Percentiles rank a stretch among this genome's conserved stretches.
Evolutionary conservation across 1,284 basidiomycete genomes (phyloP).

Genomic region (Ustilago cynodontis): DNA sequence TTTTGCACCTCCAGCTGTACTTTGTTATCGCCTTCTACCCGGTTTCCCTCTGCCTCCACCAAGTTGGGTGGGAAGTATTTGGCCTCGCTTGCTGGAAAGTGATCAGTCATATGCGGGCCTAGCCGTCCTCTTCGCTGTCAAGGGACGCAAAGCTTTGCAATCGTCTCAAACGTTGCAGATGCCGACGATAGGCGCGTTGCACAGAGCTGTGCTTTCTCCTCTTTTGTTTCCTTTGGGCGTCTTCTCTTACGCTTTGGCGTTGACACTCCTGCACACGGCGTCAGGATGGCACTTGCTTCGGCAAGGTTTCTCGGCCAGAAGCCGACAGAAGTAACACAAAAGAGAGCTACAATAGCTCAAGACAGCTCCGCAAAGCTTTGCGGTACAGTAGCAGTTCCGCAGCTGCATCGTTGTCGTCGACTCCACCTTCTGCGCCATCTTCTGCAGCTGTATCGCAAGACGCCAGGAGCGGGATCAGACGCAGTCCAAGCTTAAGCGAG

Average conservation of each 20-base stretch:
- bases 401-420: slow-evolving; percentile 10
- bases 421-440: slow-evolving; percentile 7
- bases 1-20: not conserved
- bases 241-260: not conserved
- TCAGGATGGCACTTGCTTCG: not conserved
- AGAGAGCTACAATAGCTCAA: not conserved
- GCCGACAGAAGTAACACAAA: not conserved
- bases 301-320: not conserved
- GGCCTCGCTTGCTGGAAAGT: not conserved
- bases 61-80: not conserved
- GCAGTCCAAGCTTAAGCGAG: slow-evolving; percentile 21
- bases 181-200: not conserved
- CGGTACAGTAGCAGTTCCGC: too few relatives aligned
- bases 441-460: slow-evolving; percentile 10
- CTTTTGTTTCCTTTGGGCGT: not conserved
- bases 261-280: not conserved
- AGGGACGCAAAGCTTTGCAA: too few relatives aligned
- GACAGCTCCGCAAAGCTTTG: too few relatives aligned
- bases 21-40: not conserved
- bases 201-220: not conserved
- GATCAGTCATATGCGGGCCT: slow-evolving; percentile 11
- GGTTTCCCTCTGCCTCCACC: too few relatives aligned
- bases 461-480: slow-evolving; percentile 16
- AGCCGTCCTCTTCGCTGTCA: too few relatives aligned
- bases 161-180: not conserved